A percentile compares a stretch with the other conserved stretches of the same genome.
These are phyloP conservation scores for Petunia hybrid DNA, from an alignment of 305 asterid genomes.

Conservation along the genomic window DNA sequence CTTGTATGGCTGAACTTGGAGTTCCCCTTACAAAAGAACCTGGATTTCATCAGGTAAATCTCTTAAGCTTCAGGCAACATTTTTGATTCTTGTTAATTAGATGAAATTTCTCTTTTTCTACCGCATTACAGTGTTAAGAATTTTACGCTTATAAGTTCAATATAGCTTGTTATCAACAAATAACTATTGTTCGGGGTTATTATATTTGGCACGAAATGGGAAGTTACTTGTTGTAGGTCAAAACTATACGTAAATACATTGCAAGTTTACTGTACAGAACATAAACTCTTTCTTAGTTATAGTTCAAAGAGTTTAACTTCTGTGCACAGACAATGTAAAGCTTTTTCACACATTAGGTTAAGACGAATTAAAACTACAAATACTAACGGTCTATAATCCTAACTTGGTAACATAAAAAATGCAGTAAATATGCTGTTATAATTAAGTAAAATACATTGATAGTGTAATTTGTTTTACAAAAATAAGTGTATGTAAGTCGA, in stretches of 20 bases:
- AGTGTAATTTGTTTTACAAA: too few species aligned
- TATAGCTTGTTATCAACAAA: too few species aligned
- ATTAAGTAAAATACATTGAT: too few species aligned
- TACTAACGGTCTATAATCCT: not conserved
- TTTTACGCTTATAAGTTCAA: too few species aligned
- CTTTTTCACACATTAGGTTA: too few species aligned
- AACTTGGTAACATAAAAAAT: not conserved
- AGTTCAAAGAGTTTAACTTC: not conserved
- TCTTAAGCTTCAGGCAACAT: not conserved
- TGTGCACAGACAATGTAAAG: not conserved
- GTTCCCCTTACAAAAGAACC: conserved; percentile 83
- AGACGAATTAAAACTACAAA: too few species aligned
- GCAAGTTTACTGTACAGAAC: too few species aligned
- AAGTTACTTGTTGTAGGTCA: too few species aligned
- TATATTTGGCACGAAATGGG: too few species aligned
- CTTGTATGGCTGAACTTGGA: conserved; percentile 95
- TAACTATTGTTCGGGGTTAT: too few species aligned
- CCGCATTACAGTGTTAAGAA: not conserved
- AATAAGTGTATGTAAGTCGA: not conserved
- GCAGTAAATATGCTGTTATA: not conserved
- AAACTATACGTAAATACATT: too few species aligned
- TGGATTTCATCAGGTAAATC: conserved; percentile 90
- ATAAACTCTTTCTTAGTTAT: too few species aligned
- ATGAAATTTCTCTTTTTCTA: not conserved
- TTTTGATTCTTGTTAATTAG: not conserved